Evolutionary conservation across 768 basidiomycete genomes (phyloP), one percentile per base, ranked within the genome.

Genomic region (Boletus pseudopeckii): DNA sequence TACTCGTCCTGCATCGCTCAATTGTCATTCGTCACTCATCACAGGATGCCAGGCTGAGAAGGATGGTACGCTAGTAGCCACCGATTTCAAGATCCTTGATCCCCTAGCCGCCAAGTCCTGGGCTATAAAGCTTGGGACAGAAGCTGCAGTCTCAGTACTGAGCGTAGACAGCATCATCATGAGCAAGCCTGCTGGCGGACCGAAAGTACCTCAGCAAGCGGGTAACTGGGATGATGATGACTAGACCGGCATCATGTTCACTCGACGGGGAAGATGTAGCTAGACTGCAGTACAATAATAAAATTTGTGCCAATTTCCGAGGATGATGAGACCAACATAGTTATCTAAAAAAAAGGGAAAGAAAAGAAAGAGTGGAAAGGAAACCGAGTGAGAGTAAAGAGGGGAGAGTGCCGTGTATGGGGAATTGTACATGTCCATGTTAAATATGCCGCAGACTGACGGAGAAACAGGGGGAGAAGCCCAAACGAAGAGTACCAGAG

Each of bases 101-200:
- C 86, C 93, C n/a, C 77, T 95, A 7, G 90, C 85, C 9, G 89
- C 92, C 17, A 96, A 95, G 70, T 75, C 85, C 5, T 96, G 93
- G 92, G 92, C 92, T 1, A 82, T 97, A 62, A 79, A 81, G 53
- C 80, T 94, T n/a, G 94, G 88, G 15, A 92, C 92, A 0, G 93
- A 97, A 66, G 92, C 93, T 17, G 93, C 94, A 1, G 80, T 90
- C 38, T 86, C 91, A 0, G 90, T 97, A 30, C 82, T 99, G 50
- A 89, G 88, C 57, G 97, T 99, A 7, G 97, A 99, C 73, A 92
- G 90, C 65, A 98, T 98, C 69, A 97, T 98, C 75, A 93, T 95
- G 84, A 91, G 89, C 74, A 92, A 92, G 67, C 88, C 89, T n/a
- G 89, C 90, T 0, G 90, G 90, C 30, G 90, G 90, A 45, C 90